These are phyloP conservation scores for Fraxinus sp. DNA, from an alignment of 305 asterid species.

Conservation along the genomic window DNA sequence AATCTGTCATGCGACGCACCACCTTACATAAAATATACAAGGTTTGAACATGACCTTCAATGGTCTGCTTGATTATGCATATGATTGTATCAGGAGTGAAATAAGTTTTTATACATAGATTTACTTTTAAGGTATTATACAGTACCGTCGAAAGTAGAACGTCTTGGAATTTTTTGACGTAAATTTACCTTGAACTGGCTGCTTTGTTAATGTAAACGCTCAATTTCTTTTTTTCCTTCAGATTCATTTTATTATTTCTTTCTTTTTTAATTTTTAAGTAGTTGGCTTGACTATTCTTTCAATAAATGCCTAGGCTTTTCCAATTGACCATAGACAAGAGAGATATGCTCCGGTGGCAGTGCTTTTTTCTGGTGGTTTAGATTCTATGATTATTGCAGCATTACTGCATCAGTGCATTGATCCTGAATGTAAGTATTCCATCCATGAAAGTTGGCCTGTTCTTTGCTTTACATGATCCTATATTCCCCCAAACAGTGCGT, in stretches of 20 bases:
- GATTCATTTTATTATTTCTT: background rate
- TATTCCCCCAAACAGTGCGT: background rate
- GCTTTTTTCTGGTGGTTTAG: slow-evolving; percentile 95
- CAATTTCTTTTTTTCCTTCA: background rate
- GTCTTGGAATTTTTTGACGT: background rate
- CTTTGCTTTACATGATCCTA: slow-evolving; percentile 12
- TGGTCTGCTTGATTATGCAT: slow-evolving; percentile 9
- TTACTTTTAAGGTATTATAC: background rate
- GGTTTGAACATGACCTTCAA: slow-evolving; percentile 36
- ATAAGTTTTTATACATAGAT: background rate
- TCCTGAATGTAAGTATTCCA: slow-evolving; percentile 57
- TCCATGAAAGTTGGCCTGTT: slow-evolving; percentile 16
- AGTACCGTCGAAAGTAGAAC: background rate
- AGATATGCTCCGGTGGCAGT: slow-evolving; percentile 77
- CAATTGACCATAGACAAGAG: slow-evolving; percentile 32
- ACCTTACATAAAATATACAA: slow-evolving; percentile 47
- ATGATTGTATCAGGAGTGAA: background rate
- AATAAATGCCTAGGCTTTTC: slow-evolving; percentile 38
- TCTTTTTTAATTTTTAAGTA: background rate
- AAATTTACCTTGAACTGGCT: background rate
- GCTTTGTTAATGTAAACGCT: background rate
- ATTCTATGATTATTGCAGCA: slow-evolving; percentile 93
- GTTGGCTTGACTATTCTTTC: slow-evolving; percentile 8
- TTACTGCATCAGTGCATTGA: slow-evolving; percentile 75
- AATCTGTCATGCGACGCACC: slow-evolving; percentile 73